Percentiles rank a stretch among this genome's conserved stretches.
Evolutionary conservation across 371 early-diverging fungal species (phyloP).

Genomic region (Mortierella polycephala): DNA sequence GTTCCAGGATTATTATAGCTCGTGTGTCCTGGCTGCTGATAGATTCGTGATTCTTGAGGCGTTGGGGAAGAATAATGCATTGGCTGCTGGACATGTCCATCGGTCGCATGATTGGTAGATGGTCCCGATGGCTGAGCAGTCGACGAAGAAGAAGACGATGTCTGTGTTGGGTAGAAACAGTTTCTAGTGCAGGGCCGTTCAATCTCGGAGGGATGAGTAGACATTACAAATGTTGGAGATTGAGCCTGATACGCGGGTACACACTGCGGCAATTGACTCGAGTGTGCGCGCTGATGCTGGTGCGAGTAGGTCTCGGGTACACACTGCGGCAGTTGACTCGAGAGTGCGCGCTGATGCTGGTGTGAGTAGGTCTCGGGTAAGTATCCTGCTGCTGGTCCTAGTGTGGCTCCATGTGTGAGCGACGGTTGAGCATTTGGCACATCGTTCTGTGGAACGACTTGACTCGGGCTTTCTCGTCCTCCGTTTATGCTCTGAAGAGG

Average conservation of each 20-base stretch:
- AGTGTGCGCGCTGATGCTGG: constrained; percentile 32
- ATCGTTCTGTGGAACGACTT: not conserved
- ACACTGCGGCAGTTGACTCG: too few relatives aligned
- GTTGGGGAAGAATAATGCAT: constrained; percentile 17
- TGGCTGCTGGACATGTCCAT: constrained; percentile 1
- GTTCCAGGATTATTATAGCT: not conserved
- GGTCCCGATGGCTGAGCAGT: not conserved
- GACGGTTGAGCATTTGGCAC: not conserved
- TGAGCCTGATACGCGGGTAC: not conserved
- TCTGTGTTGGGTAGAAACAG: constrained; percentile 4
- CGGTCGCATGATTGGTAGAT: not conserved
- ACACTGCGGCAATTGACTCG: constrained; percentile 14
- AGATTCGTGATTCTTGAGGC: constrained; percentile 7
- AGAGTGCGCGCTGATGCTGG: constrained; percentile 33
- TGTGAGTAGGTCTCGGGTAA: constrained; percentile 43
- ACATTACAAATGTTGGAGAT: constrained; percentile 1
- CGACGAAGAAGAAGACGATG: not conserved
- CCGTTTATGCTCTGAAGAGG: constrained; percentile 9
- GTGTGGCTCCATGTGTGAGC: constrained; percentile 1
- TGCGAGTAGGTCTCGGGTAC: constrained; percentile 45
- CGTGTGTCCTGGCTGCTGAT: constrained; percentile 5
- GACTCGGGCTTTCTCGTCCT: not conserved
- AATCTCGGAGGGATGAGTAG: not conserved
- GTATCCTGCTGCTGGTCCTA: constrained; percentile 39
- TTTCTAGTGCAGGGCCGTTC: constrained; percentile 23